Evolutionary conservation across 805 yeast species (phyloP), one percentile per base, ranked within the genome.

Genomic region (Pichia nanzhaoensis): DNA sequence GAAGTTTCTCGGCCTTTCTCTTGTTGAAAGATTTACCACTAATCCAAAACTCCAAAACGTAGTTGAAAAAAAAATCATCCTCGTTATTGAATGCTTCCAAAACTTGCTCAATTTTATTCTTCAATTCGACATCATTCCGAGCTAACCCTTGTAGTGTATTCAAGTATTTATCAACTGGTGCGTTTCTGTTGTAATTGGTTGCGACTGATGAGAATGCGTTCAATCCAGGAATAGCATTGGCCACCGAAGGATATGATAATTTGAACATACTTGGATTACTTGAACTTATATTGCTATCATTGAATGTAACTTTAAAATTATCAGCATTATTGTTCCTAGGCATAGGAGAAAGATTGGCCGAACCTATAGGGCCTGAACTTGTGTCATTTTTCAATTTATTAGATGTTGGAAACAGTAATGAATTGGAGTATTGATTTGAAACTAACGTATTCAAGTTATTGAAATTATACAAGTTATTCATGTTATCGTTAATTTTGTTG

Each of bases 41-140:
- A 7, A 58, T 51, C 67, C 67, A 63, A 41, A 61, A 57, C 44
- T 60, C 63, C 13, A 63, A 51, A 3, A 63, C 67, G 37, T 62
- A 63, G 38, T 58, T 54, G 41, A 62, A 61, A 35, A 63, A 63
- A 44, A 49, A 55, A 47, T 61, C 66, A 48, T 63, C 67, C 35
- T 60, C 65, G 14, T 61, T 52, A 35, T 61, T 61, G 45, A 63
- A 63, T 2, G 63, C 58, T 27, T 52, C 50, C 22, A 63, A 41
- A 13, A 63, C 57, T 14, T 40, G 38, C 37, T 58, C 60, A 31
- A 61, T 55, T 22, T 48, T 55, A 18, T 49, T 41, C 35, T 60
- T 58, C 39, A 63, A 43, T 47, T 63, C 67, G 13, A 56, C 55
- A 46, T 63, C 67, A 46, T 63, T 63, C 35, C 55, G 58, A 6